Base-by-base conservation (phyloP, 768 basidiomycete genomes). In the Phaeotremella fagi region DNA sequence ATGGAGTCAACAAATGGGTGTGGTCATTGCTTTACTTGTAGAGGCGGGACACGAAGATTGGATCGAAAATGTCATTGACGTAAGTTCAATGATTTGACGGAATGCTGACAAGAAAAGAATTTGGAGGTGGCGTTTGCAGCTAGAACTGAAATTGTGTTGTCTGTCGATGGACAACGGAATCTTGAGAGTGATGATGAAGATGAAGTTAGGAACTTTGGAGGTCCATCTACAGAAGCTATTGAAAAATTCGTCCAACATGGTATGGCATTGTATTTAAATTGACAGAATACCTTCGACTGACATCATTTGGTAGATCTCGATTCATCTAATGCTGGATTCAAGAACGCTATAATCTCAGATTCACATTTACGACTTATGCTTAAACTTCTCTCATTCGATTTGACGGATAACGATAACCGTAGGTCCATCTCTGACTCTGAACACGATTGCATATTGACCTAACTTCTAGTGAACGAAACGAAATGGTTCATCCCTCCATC, bases 1-100 rank as follows among this genome's bases (percentile, higher is more conserved):
- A 15, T 87, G 85, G 84, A 89, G 84, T 61, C 85, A 97, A 66
- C 85, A 97, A 72, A 78, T 98, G 43, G 92, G 87, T 2, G 88
- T 97, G 60, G 84, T 84, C 2, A 81, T 95, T 54, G 83, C 82
- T 35, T 80, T 82, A 42, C 80, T 97, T 12, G 77, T 85, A 7
- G 85, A 89, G 45, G 79, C 79, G 15, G 85, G 80, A 7, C 78
- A 85, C 63, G 75, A 76, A 50, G 79, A 80, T 26, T 77, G 90
- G 35, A 80, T 94, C 24, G 81, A 84, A 51, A 91, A 90, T 87
- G 80, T 84, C 43, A 85, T 84, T 64, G 82, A 88, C 70, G 92
- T 90, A 68, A 61, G 86, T 75, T 12, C 27, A 16, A 54, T 28
- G 38, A 31, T 23, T 20, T 33, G 11, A n/a, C 11, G 18, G 20